phyloP scores from a whole-genome alignment of 495 filamentous ascomycete genomes.

The Daldinia concentrica region DNA sequence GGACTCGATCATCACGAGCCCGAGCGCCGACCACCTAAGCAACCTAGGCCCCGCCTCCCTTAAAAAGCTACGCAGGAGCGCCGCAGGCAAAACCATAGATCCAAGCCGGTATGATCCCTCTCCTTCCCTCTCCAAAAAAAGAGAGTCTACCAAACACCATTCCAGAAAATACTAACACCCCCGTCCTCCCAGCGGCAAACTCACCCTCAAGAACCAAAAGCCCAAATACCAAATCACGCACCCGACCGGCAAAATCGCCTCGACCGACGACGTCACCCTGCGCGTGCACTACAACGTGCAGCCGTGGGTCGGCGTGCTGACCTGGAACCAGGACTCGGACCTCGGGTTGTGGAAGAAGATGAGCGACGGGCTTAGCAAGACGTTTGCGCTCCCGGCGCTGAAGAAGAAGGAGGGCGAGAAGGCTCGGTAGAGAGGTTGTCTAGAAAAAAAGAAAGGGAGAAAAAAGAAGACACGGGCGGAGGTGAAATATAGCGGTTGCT shows the following conservation, averaged over 20 bases:
- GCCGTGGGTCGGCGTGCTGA: slow-evolving; percentile 91
- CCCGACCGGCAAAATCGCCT: slow-evolving; percentile 76
- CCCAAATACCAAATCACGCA: slow-evolving; percentile 96
- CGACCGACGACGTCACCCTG: slow-evolving; percentile 75
- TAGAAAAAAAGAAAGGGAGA: neutral
- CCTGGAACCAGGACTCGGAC: slow-evolving; percentile 73
- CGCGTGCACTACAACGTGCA: slow-evolving; percentile 93
- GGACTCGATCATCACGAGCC: slow-evolving; percentile 87
- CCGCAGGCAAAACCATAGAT: slow-evolving; percentile 61
- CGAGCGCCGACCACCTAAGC: slow-evolving; percentile 64
- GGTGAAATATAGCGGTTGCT: neutral
- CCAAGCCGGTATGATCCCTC: slow-evolving; percentile 54
- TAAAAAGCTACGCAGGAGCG: slow-evolving; percentile 62
- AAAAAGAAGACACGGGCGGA: neutral
- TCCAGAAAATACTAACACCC: neutral
- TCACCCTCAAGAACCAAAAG: slow-evolving; percentile 79
- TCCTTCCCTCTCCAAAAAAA: neutral
- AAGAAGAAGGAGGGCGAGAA: slow-evolving; percentile 61
- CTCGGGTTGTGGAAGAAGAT: slow-evolving; percentile 70
- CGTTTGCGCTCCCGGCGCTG: slow-evolving; percentile 77
- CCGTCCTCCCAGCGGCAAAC: slow-evolving; percentile 60
- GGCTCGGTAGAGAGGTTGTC: neutral
- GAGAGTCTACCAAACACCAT: no score
- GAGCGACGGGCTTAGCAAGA: slow-evolving; percentile 67
- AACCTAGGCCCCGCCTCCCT: slow-evolving; percentile 61